Conservation (phyloP, 2,329 filamentous ascomycete genomes). For the Paramyrothecium sp. region DNA sequence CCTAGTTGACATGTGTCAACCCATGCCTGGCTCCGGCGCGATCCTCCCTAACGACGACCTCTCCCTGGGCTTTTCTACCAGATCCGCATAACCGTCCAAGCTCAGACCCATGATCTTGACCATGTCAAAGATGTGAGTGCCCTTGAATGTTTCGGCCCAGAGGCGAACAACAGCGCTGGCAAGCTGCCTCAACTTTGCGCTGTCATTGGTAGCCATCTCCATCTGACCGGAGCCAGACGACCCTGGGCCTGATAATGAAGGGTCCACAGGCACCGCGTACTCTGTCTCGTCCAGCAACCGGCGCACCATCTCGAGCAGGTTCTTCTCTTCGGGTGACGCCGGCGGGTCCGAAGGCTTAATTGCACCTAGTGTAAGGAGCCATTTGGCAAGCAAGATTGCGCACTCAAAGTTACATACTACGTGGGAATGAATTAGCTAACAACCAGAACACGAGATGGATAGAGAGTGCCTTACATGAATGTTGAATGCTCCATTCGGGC, state of each 20-base stretch:
- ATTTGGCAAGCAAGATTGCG: slow-evolving; percentile 59
- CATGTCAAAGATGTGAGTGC: slow-evolving; percentile 59
- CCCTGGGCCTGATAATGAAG: slow-evolving; percentile 44
- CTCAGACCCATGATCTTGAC: slow-evolving; percentile 57
- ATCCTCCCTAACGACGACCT: slow-evolving; percentile 30
- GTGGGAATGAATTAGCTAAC: slow-evolving; percentile 12
- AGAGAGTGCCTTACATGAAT: slow-evolving; percentile 47
- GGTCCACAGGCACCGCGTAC: slow-evolving; percentile 59
- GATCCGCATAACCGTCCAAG: slow-evolving; percentile 55
- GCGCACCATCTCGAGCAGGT: slow-evolving; percentile 53
- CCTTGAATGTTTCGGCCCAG: slow-evolving; percentile 63
- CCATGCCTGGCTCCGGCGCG: slow-evolving; percentile 17
- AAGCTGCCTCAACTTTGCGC: slow-evolving; percentile 51
- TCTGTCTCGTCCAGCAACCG: slow-evolving; percentile 62
- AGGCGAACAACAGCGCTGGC: slow-evolving; percentile 57
- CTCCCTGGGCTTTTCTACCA: slow-evolving; percentile 54
- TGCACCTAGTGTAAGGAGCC: slow-evolving; percentile 55
- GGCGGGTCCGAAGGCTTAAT: slow-evolving; percentile 50
- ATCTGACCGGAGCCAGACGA: slow-evolving; percentile 30
- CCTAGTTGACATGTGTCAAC: slow-evolving; percentile 5
- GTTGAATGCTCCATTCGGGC: slow-evolving; percentile 62
- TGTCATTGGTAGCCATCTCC: slow-evolving; percentile 46
- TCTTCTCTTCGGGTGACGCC: slow-evolving; percentile 50
- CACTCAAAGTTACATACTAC: slow-evolving; percentile 61
- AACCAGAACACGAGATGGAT: background rate